Conservation (phyloP, 2,329 filamentous ascomycete species). For the Fusarium annulatum region DNA sequence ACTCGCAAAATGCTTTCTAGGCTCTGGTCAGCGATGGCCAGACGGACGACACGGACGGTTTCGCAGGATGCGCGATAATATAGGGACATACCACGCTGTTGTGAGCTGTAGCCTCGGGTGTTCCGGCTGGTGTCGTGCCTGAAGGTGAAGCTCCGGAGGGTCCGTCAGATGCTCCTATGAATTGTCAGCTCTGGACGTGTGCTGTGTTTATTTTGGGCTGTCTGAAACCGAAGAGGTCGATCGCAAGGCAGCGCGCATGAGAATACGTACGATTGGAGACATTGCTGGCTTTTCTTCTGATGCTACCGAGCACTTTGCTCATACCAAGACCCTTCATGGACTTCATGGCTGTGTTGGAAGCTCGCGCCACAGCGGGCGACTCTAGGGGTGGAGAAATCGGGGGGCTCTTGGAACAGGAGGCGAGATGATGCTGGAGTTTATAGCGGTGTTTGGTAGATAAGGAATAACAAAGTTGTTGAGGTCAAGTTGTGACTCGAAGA, state of each 20-base stretch:
- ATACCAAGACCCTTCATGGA: slow-evolving; percentile 65
- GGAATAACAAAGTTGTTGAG: not conserved
- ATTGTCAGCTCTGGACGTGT: not conserved
- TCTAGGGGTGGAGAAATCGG: slow-evolving; percentile 5
- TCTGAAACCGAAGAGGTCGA: not conserved
- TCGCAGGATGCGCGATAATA: slow-evolving; percentile 11
- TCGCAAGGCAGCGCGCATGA: slow-evolving; percentile 2
- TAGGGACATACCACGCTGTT: slow-evolving; percentile 71
- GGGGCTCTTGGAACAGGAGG: slow-evolving; percentile 22
- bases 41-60: slow-evolving; percentile 5
- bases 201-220: slow-evolving; percentile 14
- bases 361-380: slow-evolving; percentile 40
- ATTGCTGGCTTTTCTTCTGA: slow-evolving; percentile 59
- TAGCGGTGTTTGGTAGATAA: not conserved
- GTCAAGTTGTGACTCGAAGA: not conserved
- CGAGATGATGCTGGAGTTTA: not conserved
- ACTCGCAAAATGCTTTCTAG: slow-evolving; percentile 85
- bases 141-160: slow-evolving; percentile 46
- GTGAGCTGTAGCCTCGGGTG: slow-evolving; percentile 73
- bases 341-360: slow-evolving; percentile 50
- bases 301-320: slow-evolving; percentile 67
- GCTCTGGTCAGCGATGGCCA: slow-evolving; percentile 36
- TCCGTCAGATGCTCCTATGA: slow-evolving; percentile 32
- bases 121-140: slow-evolving; percentile 58
- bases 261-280: slow-evolving; percentile 39